A percentile compares a stretch with the other conserved stretches of the same genome.
phyloP scores from a whole-genome alignment of 352 stramenopile genomes.

The Pythium pectinolyticum region DNA sequence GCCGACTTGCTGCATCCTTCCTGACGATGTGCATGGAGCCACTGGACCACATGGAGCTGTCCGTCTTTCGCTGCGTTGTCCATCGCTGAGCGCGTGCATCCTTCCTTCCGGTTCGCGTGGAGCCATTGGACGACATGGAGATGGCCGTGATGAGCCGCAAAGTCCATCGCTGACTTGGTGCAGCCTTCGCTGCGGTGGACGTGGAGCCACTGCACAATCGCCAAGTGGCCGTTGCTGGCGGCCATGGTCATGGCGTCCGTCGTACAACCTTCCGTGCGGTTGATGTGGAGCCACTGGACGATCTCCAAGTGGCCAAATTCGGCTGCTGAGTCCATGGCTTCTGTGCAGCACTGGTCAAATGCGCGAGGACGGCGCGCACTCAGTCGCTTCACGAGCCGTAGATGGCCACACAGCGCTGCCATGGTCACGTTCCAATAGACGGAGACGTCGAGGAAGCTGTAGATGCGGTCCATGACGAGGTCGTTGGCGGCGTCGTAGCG shows the following conservation, averaged over 20 bases:
- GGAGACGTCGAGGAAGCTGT: constrained; percentile 59
- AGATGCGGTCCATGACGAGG: constrained; percentile 49
- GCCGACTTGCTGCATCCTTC: constrained; percentile 77
- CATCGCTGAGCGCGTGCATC: constrained; percentile 52
- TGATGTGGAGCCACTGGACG: constrained; percentile 52
- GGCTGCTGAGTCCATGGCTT: constrained; percentile 64
- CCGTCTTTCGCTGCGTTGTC: constrained; percentile 56
- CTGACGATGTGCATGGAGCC: constrained; percentile 45
- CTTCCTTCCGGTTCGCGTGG: constrained; percentile 48
- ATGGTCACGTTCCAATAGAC: constrained; percentile 50
- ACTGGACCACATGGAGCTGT: constrained; percentile 48
- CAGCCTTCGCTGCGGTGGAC: constrained; percentile 52
- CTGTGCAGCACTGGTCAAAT: constrained; percentile 52
- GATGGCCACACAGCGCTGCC: constrained; percentile 49
- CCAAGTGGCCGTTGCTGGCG: constrained; percentile 51
- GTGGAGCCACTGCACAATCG: constrained; percentile 67
- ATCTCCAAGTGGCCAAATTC: constrained; percentile 63
- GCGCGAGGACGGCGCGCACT: constrained; percentile 34
- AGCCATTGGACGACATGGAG: constrained; percentile 65
- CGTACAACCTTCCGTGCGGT: constrained; percentile 53
- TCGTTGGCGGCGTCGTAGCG: constrained; percentile 43
- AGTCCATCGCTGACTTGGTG: constrained; percentile 63
- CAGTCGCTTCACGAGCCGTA: constrained; percentile 49
- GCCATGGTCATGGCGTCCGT: constrained; percentile 74
- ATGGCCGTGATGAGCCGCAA: constrained; percentile 56